These are phyloP conservation scores for Paradendryphiella salina DNA, from an alignment of 2,329 filamentous ascomycete species.

Conservation along the genomic window DNA sequence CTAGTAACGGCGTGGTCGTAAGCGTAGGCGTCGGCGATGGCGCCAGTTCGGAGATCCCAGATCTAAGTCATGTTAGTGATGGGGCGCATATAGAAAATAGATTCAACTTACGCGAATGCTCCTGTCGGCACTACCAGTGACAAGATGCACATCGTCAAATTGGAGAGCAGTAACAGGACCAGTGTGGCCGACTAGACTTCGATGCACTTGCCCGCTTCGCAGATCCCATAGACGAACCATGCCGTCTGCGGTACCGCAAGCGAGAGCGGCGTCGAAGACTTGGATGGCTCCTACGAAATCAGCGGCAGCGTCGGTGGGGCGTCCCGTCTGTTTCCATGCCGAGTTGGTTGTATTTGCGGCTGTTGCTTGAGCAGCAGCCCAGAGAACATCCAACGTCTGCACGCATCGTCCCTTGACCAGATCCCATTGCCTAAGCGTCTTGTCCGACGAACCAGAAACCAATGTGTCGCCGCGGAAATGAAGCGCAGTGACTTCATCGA, in stretches of 20 bases:
- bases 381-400: constrained; percentile 95
- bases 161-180: constrained; percentile 92
- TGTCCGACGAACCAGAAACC: constrained; percentile 94
- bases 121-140: constrained; percentile 89
- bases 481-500: constrained; percentile 91
- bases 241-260: constrained; percentile 94
- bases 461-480: constrained; percentile 88
- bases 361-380: constrained; percentile 89
- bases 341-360: constrained; percentile 59
- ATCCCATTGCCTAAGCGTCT: constrained; percentile 97
- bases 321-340: constrained; percentile 74
- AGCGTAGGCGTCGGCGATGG: constrained; percentile 92
- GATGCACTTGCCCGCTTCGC: constrained; percentile 92
- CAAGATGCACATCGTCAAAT: constrained; percentile 93
- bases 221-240: constrained; percentile 98
- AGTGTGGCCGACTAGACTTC: constrained; percentile 93
- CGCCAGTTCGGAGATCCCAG: constrained; percentile 95
- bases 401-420: constrained; percentile 95
- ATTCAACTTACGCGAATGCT: constrained; percentile 79
- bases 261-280: constrained; percentile 92
- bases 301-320: constrained; percentile 67
- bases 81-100: neutral
- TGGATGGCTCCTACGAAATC: constrained; percentile 95
- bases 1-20: constrained; percentile 90
- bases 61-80: constrained; percentile 63